Conservation (phyloP, 1,284 basidiomycete genomes). For the Rhodotorula sp. region DNA sequence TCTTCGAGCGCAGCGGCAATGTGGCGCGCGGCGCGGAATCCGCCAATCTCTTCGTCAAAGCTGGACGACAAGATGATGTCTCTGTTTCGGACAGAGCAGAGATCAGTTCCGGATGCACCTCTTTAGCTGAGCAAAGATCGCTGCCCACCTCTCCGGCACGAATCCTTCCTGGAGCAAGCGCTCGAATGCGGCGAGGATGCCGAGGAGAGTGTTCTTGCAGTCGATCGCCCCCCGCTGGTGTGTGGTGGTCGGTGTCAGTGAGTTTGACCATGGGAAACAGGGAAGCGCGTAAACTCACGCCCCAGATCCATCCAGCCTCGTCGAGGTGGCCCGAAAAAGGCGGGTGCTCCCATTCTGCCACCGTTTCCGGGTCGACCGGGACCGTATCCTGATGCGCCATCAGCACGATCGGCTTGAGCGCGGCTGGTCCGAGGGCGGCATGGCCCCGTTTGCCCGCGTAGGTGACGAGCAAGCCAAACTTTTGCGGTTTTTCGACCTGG, state of each 20-base stretch:
- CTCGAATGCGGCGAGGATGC: constrained; percentile 54
- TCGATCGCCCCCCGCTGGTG: constrained; percentile 51
- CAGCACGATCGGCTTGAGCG: constrained; percentile 50
- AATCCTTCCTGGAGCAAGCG: constrained; percentile 53
- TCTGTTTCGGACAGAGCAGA: constrained; percentile 39
- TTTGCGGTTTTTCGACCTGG: constrained; percentile 51
- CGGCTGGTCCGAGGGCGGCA: constrained; percentile 29
- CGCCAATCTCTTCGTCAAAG: constrained; percentile 66
- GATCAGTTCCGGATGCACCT: neutral
- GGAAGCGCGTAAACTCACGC: constrained; percentile 31
- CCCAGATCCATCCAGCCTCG: constrained; percentile 55
- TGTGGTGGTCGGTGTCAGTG: neutral
- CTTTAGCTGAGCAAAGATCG: neutral
- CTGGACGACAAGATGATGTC: constrained; percentile 64
- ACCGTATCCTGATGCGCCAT: constrained; percentile 51
- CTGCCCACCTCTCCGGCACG: constrained; percentile 46
- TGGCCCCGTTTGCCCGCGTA: constrained; percentile 50
- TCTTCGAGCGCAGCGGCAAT: constrained; percentile 57
- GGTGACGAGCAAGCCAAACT: constrained; percentile 52
- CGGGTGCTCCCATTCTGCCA: constrained; percentile 54
- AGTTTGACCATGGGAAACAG: neutral
- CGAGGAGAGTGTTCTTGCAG: constrained; percentile 52
- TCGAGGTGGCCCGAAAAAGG: constrained; percentile 56
- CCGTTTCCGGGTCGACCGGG: constrained; percentile 54
- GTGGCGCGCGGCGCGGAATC: constrained; percentile 58